These are phyloP conservation scores for Coemansia sp. DNA, from an alignment of 192 early-diverging fungal genomes.

Conservation along the genomic window DNA sequence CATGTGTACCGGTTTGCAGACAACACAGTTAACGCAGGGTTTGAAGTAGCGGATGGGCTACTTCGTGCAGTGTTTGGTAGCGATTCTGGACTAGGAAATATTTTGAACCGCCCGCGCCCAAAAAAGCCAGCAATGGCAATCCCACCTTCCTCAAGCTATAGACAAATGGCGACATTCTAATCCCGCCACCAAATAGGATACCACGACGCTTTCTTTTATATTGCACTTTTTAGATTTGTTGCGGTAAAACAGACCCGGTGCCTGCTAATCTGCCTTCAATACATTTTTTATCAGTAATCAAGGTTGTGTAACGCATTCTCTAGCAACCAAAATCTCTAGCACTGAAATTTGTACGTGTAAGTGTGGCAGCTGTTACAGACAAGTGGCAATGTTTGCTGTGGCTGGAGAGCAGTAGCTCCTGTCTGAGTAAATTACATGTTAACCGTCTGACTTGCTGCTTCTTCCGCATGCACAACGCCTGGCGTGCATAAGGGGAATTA, in stretches of 20 bases:
- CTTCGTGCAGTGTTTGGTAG: slow-evolving; percentile 53
- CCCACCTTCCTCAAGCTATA: slow-evolving; percentile 16
- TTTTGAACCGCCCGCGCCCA: slow-evolving; percentile 44
- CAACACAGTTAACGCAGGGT: slow-evolving; percentile 50
- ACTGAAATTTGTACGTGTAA: not conserved
- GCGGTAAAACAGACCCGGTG: slow-evolving; percentile 1
- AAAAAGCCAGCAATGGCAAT: slow-evolving; percentile 50
- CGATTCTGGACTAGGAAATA: slow-evolving; percentile 46
- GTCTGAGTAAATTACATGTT: not conserved
- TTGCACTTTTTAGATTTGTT: not conserved
- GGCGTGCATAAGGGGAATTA: slow-evolving; percentile 15
- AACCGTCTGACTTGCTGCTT: not conserved
- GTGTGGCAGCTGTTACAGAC: not conserved
- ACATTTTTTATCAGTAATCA: not conserved
- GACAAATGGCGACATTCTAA: slow-evolving; percentile 30
- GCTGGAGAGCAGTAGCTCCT: not conserved
- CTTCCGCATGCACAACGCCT: slow-evolving; percentile 5
- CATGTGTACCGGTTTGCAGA: slow-evolving; percentile 48
- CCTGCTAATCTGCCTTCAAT: not conserved
- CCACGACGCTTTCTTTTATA: not conserved
- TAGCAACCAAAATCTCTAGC: not conserved
- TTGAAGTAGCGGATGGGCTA: slow-evolving; percentile 47
- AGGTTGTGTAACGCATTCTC: not conserved
- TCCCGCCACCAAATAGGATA: not conserved
- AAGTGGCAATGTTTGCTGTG: not conserved